phyloP scores from a whole-genome alignment of 2,329 filamentous ascomycete species.

The Tricladium varicosporioides region DNA sequence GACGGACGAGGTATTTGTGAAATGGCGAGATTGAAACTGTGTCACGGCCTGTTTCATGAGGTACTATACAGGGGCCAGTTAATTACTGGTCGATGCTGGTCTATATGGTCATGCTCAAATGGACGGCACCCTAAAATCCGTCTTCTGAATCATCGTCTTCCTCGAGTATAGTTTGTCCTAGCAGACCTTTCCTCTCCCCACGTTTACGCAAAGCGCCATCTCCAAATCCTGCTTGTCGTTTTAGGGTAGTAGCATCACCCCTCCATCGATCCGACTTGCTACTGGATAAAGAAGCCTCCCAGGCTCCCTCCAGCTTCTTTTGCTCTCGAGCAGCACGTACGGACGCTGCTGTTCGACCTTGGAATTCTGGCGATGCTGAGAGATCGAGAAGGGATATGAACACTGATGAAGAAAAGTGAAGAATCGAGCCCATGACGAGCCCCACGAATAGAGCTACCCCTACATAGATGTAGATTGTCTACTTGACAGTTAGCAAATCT shows the following conservation, averaged over 20 bases:
- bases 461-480: constrained; percentile 50
- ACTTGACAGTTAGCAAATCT: constrained; percentile 14
- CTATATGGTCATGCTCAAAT: no score
- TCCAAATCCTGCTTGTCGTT: constrained; percentile 30
- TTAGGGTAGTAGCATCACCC: constrained; percentile 18
- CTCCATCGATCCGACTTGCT: constrained; percentile 13
- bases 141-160: constrained; percentile 62
- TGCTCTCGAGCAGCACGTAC: constrained; percentile 26
- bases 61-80: no score
- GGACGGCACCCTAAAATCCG: constrained; percentile 21
- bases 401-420: constrained; percentile 56
- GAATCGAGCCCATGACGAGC: constrained; percentile 56
- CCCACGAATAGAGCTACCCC: constrained; percentile 67
- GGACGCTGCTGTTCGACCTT: constrained; percentile 24
- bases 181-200: constrained; percentile 42
- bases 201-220: constrained; percentile 25
- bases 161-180: constrained; percentile 68
- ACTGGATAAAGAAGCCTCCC: constrained; percentile 17
- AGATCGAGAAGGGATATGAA: constrained; percentile 52
- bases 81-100: no score
- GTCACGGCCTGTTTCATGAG: neutral
- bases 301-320: constrained; percentile 26
- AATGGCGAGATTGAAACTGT: constrained; percentile 62
- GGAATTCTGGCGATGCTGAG: constrained; percentile 25
- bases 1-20: constrained; percentile 77